Percentiles rank a stretch among this genome's conserved stretches.
Conservation (phyloP, 2,329 filamentous ascomycete species). For the Alternaria brassicae region DNA sequence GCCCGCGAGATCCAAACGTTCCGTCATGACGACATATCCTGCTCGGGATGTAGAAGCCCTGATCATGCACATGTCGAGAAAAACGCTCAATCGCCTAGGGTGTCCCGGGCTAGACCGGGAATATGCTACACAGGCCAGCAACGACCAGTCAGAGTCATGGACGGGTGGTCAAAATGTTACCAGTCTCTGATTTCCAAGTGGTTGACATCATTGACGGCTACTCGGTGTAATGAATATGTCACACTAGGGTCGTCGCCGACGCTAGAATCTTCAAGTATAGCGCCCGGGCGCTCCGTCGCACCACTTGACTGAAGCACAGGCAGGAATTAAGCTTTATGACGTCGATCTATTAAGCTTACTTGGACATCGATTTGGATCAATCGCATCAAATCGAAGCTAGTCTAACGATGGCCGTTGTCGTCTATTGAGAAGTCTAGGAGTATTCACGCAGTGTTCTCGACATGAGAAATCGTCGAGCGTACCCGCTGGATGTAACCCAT, state of each 20-base stretch:
- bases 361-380: constrained; percentile 9
- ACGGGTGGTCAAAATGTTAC: not conserved
- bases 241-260: not conserved
- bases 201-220: not conserved
- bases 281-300: constrained; percentile 8
- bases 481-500: not conserved
- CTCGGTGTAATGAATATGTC: constrained; percentile 1
- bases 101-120: not conserved
- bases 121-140: not conserved
- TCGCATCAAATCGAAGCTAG: not conserved
- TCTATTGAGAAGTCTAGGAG: not conserved
- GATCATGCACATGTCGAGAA: constrained; percentile 5
- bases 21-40: constrained; percentile 11
- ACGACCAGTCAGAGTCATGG: not conserved
- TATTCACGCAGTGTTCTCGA: not conserved
- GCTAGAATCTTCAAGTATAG: constrained; percentile 1
- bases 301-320: not conserved
- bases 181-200: not conserved
- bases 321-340: constrained; percentile 16
- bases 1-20: not conserved
- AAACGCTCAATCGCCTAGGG: not conserved
- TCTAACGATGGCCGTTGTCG: not conserved
- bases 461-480: not conserved
- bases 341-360: constrained; percentile 17
- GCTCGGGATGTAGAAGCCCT: not conserved